Evolutionary conservation across 2,329 filamentous ascomycete genomes (phyloP).

Genomic region (Scedosporium boydii): DNA sequence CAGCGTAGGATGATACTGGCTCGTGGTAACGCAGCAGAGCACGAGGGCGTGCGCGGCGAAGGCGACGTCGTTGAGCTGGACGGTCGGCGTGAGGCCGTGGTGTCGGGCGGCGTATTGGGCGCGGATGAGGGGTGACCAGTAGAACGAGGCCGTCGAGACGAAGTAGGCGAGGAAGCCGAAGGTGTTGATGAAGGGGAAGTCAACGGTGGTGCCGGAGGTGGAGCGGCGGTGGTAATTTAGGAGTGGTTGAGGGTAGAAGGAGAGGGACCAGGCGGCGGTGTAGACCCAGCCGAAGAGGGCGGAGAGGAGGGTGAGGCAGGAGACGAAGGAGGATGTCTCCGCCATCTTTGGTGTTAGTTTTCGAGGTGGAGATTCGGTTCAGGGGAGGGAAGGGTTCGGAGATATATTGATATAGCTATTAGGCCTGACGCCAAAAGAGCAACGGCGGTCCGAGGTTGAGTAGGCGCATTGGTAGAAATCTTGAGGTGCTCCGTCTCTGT

Average conservation of each 20-base stretch:
- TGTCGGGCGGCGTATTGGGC: conserved; percentile 77
- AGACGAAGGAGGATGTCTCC: conserved; percentile 14
- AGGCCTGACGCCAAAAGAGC: too few species aligned
- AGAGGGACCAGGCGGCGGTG: conserved; percentile 69
- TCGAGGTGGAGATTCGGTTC: neutral
- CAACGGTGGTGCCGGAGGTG: conserved; percentile 75
- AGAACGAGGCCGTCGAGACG: conserved; percentile 63
- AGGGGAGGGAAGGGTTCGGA: neutral
- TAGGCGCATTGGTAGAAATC: too few species aligned
- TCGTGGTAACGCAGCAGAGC: conserved; percentile 62
- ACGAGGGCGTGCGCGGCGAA: conserved; percentile 77
- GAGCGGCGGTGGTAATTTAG: conserved; percentile 69
- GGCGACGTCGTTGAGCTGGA: conserved; percentile 79
- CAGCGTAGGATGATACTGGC: conserved; percentile 64
- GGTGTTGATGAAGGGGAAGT: conserved; percentile 72
- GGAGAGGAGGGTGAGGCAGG: conserved; percentile 35
- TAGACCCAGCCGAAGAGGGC: conserved; percentile 67
- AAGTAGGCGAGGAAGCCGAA: conserved; percentile 67
- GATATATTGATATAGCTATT: too few species aligned
- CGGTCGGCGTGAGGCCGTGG: conserved; percentile 66
- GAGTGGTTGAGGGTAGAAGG: conserved; percentile 86
- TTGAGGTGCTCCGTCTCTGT: neutral
- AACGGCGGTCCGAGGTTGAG: neutral
- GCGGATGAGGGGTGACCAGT: conserved; percentile 70
- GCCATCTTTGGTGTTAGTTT: neutral